Evolutionary conservation across 2,329 filamentous ascomycete genomes (phyloP).

Genomic region (Claviceps capensis): DNA sequence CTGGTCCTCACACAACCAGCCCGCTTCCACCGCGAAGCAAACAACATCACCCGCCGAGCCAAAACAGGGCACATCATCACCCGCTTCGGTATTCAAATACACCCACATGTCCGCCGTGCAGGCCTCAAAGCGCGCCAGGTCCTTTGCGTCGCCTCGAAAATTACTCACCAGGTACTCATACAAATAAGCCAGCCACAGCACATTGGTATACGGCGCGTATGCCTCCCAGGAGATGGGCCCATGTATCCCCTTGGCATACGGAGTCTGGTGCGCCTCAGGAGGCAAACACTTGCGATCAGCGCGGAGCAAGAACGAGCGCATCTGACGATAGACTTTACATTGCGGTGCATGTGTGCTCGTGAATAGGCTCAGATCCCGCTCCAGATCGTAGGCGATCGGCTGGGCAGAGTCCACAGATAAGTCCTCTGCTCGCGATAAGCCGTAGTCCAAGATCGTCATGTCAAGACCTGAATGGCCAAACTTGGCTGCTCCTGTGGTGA

Average conservation of each 20-base stretch:
- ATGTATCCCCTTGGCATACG: constrained; percentile 32
- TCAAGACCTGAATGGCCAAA: constrained; percentile 49
- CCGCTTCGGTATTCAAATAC: constrained; percentile 38
- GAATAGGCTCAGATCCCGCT: constrained; percentile 46
- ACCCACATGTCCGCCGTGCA: constrained; percentile 39
- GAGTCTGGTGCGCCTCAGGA: constrained; percentile 29
- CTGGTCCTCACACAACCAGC: constrained; percentile 42
- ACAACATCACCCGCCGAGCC: constrained; percentile 42
- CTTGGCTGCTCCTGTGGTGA: constrained; percentile 17
- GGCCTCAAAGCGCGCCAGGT: constrained; percentile 31
- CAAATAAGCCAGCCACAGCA: constrained; percentile 50
- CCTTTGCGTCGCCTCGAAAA: constrained; percentile 33
- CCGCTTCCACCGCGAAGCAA: constrained; percentile 41
- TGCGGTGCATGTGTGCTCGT: constrained; percentile 45
- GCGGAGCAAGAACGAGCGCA: constrained; percentile 42
- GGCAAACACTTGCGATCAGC: constrained; percentile 37
- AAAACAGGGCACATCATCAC: constrained; percentile 34
- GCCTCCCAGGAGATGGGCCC: constrained; percentile 39
- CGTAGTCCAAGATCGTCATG: constrained; percentile 53
- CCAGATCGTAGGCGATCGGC: constrained; percentile 42
- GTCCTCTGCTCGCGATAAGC: constrained; percentile 44
- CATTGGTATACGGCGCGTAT: constrained; percentile 48
- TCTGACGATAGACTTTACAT: constrained; percentile 48
- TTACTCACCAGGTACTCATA: constrained; percentile 37
- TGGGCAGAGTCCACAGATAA: constrained; percentile 20